Evolutionary conservation across 169 alveolate species (phyloP).

Genomic region (Plasmodium knowlesi): DNA sequence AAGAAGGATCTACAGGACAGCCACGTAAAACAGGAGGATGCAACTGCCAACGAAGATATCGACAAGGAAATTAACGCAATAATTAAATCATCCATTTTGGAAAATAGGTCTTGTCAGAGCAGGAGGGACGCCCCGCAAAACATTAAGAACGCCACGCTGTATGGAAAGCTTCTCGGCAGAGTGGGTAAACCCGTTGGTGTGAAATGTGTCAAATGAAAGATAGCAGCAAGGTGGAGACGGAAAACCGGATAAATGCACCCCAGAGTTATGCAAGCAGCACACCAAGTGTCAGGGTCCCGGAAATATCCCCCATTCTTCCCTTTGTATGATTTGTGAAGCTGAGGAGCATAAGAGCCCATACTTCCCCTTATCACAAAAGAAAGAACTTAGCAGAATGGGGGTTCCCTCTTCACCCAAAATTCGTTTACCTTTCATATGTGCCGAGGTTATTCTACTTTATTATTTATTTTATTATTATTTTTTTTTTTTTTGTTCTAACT

Average conservation of each 20-base stretch:
- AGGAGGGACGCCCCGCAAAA: neutral
- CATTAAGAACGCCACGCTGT: constrained; percentile 1
- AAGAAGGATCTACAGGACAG: neutral
- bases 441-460: neutral
- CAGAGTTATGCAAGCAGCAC: neutral
- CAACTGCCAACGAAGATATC: neutral
- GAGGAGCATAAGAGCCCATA: no score
- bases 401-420: neutral
- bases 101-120: constrained; percentile 10
- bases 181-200: neutral
- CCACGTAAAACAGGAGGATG: neutral
- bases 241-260: no score
- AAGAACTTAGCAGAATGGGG: no score
- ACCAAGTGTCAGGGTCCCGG: neutral
- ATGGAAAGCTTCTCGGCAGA: neutral
- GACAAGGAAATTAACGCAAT: constrained; percentile 60
- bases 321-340: no score
- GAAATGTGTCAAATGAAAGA: neutral
- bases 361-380: no score
- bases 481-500: neutral
- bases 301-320: neutral
- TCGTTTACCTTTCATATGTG: neutral
- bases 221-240: no score
- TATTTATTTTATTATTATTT: neutral
- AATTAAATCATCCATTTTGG: constrained; percentile 28